phyloP scores from a whole-genome alignment of 2,329 filamentous ascomycete species.

The Epichloe brachyelytri region DNA sequence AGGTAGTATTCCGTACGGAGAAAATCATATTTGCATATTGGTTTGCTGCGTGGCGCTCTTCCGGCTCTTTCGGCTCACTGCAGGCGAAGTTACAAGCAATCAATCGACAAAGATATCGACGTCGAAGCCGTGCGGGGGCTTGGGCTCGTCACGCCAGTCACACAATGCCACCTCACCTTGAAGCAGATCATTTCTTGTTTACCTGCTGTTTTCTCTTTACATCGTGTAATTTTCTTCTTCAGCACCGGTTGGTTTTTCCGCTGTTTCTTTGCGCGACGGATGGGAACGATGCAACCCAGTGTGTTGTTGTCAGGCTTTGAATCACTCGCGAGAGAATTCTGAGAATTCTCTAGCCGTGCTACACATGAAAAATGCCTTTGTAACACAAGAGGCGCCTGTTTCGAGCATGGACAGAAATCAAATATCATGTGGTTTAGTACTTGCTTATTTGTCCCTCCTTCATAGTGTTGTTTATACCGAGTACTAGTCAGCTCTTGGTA shows the following conservation, averaged over 20 bases:
- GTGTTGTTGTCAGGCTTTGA: no score
- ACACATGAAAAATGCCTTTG: no score
- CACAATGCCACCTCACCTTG: not conserved
- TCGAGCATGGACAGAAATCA: not conserved
- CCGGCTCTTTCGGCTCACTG: not conserved
- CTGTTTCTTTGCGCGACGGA: no score
- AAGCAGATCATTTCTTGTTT: not conserved
- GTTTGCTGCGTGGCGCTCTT: not conserved
- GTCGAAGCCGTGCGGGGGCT: slow-evolving; percentile 3
- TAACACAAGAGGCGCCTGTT: not conserved
- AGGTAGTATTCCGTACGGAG: no score
- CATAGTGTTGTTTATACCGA: not conserved
- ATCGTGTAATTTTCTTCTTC: not conserved
- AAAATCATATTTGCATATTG: not conserved
- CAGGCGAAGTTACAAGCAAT: not conserved
- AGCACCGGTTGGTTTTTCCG: no score
- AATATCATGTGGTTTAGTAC: not conserved
- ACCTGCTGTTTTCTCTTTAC: not conserved
- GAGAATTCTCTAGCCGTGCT: no score
- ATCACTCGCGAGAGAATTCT: no score
- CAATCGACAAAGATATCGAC: not conserved
- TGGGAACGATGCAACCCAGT: no score
- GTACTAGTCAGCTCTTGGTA: not conserved
- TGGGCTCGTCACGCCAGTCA: not conserved
- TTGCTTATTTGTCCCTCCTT: not conserved